Conservation (phyloP, 768 basidiomycete genomes). For the Termitomyces sp. region DNA sequence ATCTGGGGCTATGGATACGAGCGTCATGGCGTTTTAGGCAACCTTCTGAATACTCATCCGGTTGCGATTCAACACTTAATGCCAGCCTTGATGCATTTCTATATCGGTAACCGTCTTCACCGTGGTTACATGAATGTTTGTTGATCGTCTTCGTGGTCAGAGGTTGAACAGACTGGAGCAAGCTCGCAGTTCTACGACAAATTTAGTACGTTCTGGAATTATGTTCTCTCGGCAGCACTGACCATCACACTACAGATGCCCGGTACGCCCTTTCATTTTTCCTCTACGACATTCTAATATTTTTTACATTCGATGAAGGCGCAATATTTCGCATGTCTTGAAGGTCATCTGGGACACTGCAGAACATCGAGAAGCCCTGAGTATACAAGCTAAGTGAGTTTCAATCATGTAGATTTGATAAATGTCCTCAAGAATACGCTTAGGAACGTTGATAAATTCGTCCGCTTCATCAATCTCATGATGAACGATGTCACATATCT, state of each 20-base stretch:
- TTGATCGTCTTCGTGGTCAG: slow-evolving; percentile 31
- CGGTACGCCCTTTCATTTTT: slow-evolving; percentile 9
- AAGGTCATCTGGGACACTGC: slow-evolving; percentile 92
- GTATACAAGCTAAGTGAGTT: slow-evolving; percentile 65
- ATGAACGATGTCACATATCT: slow-evolving; percentile 99
- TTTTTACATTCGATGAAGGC: slow-evolving; percentile 32
- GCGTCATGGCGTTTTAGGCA: slow-evolving; percentile 69
- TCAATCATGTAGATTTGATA: background rate
- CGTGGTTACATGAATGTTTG: background rate
- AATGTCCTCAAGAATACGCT: background rate
- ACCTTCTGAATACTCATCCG: slow-evolving; percentile 77
- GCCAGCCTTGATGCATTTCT: slow-evolving; percentile 89
- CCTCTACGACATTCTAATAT: background rate
- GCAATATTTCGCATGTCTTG: slow-evolving; percentile 84
- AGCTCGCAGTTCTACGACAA: slow-evolving; percentile 99
- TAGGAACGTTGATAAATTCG: slow-evolving; percentile 89
- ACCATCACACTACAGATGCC: slow-evolving; percentile 6
- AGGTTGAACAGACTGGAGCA: slow-evolving; percentile 96
- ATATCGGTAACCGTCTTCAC: slow-evolving; percentile 65
- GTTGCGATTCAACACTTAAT: slow-evolving; percentile 86
- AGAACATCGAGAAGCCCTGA: slow-evolving; percentile 80
- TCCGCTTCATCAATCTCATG: slow-evolving; percentile 94
- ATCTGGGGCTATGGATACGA: slow-evolving; percentile 64
- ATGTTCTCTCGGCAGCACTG: background rate
- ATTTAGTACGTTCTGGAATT: slow-evolving; percentile 63